Evolutionary conservation across 176 grass and related monocot species (phyloP).

Genomic region (Hordeum marinum): DNA sequence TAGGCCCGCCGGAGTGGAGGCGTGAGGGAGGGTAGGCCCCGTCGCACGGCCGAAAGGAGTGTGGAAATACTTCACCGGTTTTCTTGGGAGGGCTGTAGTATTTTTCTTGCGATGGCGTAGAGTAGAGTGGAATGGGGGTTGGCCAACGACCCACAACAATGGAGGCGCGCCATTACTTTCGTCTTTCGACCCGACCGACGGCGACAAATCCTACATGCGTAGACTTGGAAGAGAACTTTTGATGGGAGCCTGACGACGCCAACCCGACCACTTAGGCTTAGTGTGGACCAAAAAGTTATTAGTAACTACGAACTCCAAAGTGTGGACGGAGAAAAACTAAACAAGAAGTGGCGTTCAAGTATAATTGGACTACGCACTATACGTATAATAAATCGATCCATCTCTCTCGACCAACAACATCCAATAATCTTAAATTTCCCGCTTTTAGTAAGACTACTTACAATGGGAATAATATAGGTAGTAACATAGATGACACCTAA

Average conservation of each 20-base stretch:
- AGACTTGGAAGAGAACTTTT: background rate
- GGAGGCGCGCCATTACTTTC: conserved; percentile 38
- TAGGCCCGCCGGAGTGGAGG: conserved; percentile 30
- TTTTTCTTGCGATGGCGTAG: background rate
- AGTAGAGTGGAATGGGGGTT: conserved; percentile 14
- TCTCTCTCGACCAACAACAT: background rate
- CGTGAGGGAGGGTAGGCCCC: conserved; percentile 21
- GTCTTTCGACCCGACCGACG: background rate
- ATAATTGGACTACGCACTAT: background rate
- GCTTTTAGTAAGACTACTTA: too few species aligned
- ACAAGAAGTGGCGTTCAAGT: background rate
- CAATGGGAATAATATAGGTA: too few species aligned
- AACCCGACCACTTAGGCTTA: background rate
- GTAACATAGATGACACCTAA: too few species aligned
- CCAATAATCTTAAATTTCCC: background rate
- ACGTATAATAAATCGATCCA: background rate
- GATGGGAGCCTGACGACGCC: background rate
- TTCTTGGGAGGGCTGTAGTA: background rate
- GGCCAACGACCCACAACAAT: conserved; percentile 46
- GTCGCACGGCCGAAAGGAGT: background rate
- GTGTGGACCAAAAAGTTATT: background rate
- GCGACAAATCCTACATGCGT: background rate
- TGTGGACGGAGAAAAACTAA: background rate
- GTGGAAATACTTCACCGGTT: background rate
- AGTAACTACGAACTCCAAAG: background rate